Base-by-base conservation (phyloP, 1,284 basidiomycete genomes). In the Polyporus tsugae region DNA sequence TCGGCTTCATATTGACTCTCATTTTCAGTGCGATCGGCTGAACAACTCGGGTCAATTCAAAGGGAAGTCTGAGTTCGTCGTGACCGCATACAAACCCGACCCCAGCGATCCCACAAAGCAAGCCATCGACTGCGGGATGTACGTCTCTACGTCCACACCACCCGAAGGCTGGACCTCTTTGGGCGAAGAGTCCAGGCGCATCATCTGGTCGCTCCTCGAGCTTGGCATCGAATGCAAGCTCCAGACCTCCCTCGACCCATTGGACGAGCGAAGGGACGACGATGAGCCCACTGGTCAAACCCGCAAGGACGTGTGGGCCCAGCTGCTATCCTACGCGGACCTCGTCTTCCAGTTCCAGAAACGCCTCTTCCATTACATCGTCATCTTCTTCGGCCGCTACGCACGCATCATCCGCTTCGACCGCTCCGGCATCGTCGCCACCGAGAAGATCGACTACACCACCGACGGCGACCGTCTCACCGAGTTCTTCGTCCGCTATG, bases 351-450 rank as follows among this genome's bases (percentile, higher is more conserved):
- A 49, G 2, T 52, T 46, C 38, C 70, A 74, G 53, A 61, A 63
- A 22, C 60, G 62, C 39, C 59, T 13, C 10, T 60, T 49, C 39
- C 44, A 39, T 7, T 72, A 44, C 64, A 44, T 49, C 10, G 29
- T 72, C 49, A 17, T 69, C 42, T 57, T 74, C 63, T 39, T 72
- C 49, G 67, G 67, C 38, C 19, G 53, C 6, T 60, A 60, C 36
- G 69, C 62, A 2, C 70, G 72, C 22, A 15, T 74, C 36, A 7
- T 64, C n/a, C 49, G 63, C 22, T 39, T 62, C 57, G 72, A 74
- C 41, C 61, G 65, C n/a, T 63, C 68, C 0, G 68, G 68, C 15
- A 17, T 64, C 41, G 15, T 63, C 57, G 61, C 64, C 10, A 60
- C 67, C 1, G 44, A 66, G 60, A 62, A 67, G 60, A 65, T 73